phyloP scores from a whole-genome alignment of 2,329 filamentous ascomycete genomes.

The Diaporthe longicolla region DNA sequence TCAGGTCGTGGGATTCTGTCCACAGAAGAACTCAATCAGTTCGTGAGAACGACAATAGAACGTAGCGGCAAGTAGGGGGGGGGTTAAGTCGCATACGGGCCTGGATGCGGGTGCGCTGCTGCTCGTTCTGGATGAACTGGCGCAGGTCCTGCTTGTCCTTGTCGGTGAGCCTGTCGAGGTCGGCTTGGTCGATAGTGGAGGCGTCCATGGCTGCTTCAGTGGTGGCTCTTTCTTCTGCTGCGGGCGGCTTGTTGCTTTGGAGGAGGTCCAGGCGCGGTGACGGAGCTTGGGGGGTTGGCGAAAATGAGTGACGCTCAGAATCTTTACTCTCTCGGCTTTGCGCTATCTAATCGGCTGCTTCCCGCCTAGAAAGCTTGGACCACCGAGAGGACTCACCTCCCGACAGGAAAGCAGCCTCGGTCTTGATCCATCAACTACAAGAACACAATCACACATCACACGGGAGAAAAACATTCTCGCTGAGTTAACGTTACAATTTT shows the following conservation, averaged over 20 bases:
- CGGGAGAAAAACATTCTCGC: background rate
- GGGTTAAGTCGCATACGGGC: conserved; percentile 62
- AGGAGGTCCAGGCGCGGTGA: background rate
- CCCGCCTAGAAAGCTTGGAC: conserved; percentile 20
- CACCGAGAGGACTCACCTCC: background rate
- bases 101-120: conserved; percentile 82
- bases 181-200: conserved; percentile 63
- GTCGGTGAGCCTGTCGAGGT: conserved; percentile 82
- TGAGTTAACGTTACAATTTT: too few relatives aligned
- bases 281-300: background rate
- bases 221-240: background rate
- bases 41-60: background rate
- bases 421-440: background rate
- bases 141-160: conserved; percentile 90
- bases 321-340: conserved; percentile 32
- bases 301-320: conserved; percentile 37
- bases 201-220: conserved; percentile 37
- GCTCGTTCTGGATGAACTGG: conserved; percentile 86
- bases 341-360: conserved; percentile 34
- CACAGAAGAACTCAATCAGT: background rate
- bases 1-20: conserved; percentile 68
- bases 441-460: too few relatives aligned
- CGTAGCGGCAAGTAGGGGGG: background rate
- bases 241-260: background rate
- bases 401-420: background rate